phyloP scores from a whole-genome alignment of 345 rosid species.

The Gossypium thurberi region DNA sequence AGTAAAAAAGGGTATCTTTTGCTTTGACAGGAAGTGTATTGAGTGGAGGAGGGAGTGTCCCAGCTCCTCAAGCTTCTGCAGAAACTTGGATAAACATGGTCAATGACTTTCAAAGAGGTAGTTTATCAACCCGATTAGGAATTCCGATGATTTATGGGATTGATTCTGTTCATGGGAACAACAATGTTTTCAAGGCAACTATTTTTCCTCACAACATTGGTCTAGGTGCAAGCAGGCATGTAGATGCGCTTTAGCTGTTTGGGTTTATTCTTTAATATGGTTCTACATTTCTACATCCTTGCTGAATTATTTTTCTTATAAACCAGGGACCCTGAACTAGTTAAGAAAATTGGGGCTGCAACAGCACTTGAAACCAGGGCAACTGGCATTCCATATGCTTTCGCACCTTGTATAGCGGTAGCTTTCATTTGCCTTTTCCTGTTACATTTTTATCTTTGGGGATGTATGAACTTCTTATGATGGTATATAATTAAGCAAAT shows the following conservation, averaged over 20 bases:
- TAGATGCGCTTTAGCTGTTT: not conserved
- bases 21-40: conserved; percentile 43
- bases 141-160: conserved; percentile 83
- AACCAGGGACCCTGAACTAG: conserved; percentile 70
- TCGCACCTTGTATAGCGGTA: conserved; percentile 95
- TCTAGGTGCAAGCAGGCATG: conserved; percentile 75
- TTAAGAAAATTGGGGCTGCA: conserved; percentile 75
- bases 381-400: conserved; percentile 68
- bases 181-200: conserved; percentile 73
- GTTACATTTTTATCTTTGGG: not conserved
- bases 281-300: not conserved
- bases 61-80: conserved; percentile 34
- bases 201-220: conserved; percentile 85
- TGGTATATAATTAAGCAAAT: not conserved
- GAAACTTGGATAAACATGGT: conserved; percentile 39
- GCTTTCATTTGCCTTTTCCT: not conserved
- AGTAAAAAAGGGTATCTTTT: not conserved
- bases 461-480: not conserved
- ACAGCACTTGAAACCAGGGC: conserved; percentile 90
- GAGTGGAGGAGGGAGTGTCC: conserved; percentile 70
- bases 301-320: not conserved
- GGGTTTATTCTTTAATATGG: not conserved
- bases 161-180: conserved; percentile 87
- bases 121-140: conserved; percentile 65
- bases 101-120: conserved; percentile 43